Conservation (phyloP, 1,139 yeast species). For the Yamadazyma kanchanaburiensis region DNA sequence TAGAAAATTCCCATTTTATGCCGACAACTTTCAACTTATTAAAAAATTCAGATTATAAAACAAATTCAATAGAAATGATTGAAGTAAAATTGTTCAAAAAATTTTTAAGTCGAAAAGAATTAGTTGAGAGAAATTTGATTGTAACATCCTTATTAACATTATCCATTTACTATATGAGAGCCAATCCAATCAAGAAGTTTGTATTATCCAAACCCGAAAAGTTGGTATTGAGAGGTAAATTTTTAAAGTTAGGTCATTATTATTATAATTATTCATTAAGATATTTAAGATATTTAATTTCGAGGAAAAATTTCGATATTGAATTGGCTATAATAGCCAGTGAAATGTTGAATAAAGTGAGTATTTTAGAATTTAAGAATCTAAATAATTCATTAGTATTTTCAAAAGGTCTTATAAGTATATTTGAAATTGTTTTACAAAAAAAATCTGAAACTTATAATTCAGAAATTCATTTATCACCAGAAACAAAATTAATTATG, state of each 20-base stretch:
- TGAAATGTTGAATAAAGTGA: slow-evolving; percentile 22
- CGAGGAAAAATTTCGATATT: slow-evolving; percentile 15
- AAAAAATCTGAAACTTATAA: slow-evolving; percentile 1
- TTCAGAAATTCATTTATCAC: slow-evolving; percentile 2
- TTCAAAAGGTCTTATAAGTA: slow-evolving; percentile 22
- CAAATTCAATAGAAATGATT: slow-evolving; percentile 1
- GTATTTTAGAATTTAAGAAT: slow-evolving; percentile 22
- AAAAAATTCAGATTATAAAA: no score
- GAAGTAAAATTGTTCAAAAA: slow-evolving; percentile 8
- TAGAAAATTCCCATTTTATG: no score
- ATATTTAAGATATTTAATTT: slow-evolving; percentile 15
- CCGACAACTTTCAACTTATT: no score
- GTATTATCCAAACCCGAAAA: slow-evolving; percentile 5
- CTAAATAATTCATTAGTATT: slow-evolving; percentile 20
- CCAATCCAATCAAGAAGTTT: slow-evolving; percentile 21
- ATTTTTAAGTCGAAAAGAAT: slow-evolving; percentile 8
- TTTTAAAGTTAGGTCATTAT: slow-evolving; percentile 14
- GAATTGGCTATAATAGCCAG: slow-evolving; percentile 20
- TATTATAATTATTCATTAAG: slow-evolving; percentile 22
- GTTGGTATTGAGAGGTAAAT: slow-evolving; percentile 9
- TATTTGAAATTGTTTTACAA: slow-evolving; percentile 19
- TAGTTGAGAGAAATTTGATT: slow-evolving; percentile 10
- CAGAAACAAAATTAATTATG: slow-evolving; percentile 16
- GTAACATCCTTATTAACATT: slow-evolving; percentile 17
- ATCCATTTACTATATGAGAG: slow-evolving; percentile 17